phyloP scores from a whole-genome alignment of 2,329 filamentous ascomycete species.

The Aquanectria penicillioides region DNA sequence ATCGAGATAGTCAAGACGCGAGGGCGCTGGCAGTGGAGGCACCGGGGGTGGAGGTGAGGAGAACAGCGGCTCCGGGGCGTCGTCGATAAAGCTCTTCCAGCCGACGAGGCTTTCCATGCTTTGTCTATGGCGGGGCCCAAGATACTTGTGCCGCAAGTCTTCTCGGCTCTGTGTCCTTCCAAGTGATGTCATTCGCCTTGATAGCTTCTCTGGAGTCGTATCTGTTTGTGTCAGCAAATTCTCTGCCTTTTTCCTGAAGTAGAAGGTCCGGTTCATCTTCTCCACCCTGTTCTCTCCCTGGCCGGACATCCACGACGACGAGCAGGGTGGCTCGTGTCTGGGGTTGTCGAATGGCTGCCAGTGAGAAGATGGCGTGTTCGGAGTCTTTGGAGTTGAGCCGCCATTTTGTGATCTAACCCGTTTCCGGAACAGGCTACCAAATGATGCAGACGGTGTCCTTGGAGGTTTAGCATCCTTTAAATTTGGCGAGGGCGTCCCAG shows the following conservation, averaged over 20 bases:
- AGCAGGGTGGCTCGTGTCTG: constrained; percentile 30
- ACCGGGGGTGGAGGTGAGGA: constrained; percentile 39
- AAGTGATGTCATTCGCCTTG: constrained; percentile 24
- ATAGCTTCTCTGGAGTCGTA: constrained; percentile 2
- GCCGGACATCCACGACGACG: constrained; percentile 36
- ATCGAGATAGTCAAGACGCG: constrained; percentile 25
- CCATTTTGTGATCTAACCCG: constrained; percentile 33
- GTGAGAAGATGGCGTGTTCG: constrained; percentile 31
- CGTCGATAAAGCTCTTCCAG: constrained; percentile 38
- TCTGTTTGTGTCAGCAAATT: constrained; percentile 13
- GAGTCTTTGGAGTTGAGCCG: constrained; percentile 29
- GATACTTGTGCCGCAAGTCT: constrained; percentile 7
- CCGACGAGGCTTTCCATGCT: constrained; percentile 39
- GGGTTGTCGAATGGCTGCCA: constrained; percentile 42
- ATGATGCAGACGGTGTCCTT: constrained; percentile 36
- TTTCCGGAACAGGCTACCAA: constrained; percentile 41
- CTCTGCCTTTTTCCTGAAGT: constrained; percentile 37
- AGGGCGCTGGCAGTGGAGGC: constrained; percentile 37
- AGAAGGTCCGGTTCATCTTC: constrained; percentile 31
- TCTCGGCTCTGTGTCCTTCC: constrained; percentile 23
- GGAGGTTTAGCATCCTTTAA: constrained; percentile 2
- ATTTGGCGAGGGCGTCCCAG: constrained; percentile 2
- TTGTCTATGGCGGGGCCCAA: constrained; percentile 10
- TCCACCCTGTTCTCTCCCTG: constrained; percentile 29
- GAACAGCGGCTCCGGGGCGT: constrained; percentile 35